Conservation (phyloP, 805 yeast species). For the Spathaspora gorwiae region DNA sequence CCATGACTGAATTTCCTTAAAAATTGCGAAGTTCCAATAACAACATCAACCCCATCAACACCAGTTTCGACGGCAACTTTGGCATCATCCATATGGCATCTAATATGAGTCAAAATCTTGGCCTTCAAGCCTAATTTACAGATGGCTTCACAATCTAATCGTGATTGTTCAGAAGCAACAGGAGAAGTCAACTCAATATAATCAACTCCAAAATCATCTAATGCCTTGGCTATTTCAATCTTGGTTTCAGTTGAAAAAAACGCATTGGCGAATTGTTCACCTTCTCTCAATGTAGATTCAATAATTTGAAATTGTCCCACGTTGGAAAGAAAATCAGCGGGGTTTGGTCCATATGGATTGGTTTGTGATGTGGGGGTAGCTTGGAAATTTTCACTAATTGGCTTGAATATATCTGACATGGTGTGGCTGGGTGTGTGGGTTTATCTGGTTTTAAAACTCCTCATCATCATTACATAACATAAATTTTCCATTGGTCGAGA, state of each 20-base stretch:
- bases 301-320: slow-evolving; percentile 85
- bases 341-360: slow-evolving; percentile 95
- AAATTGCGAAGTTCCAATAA: slow-evolving; percentile 94
- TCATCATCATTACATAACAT: too few relatives aligned
- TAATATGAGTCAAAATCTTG: slow-evolving; percentile 90
- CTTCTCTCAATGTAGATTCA: slow-evolving; percentile 95
- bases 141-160: slow-evolving; percentile 93
- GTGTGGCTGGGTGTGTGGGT: slow-evolving; percentile 15
- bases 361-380: neutral
- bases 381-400: neutral
- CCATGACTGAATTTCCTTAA: slow-evolving; percentile 94
- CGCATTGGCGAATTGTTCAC: slow-evolving; percentile 98
- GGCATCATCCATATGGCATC: slow-evolving; percentile 99
- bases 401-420: slow-evolving; percentile 15
- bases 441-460: too few relatives aligned
- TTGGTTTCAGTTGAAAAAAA: slow-evolving; percentile 92
- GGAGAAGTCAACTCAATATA: slow-evolving; percentile 97
- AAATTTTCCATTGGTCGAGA: too few relatives aligned
- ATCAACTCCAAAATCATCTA: slow-evolving; percentile 97
- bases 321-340: slow-evolving; percentile 86
- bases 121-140: slow-evolving; percentile 96
- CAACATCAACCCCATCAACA: slow-evolving; percentile 98
- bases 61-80: slow-evolving; percentile 96
- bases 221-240: slow-evolving; percentile 93
- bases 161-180: slow-evolving; percentile 92